Evolutionary conservation across 352 stramenopile species (phyloP), one percentile per base, ranked within the genome.

Genomic region (Phytophthora capsici): DNA sequence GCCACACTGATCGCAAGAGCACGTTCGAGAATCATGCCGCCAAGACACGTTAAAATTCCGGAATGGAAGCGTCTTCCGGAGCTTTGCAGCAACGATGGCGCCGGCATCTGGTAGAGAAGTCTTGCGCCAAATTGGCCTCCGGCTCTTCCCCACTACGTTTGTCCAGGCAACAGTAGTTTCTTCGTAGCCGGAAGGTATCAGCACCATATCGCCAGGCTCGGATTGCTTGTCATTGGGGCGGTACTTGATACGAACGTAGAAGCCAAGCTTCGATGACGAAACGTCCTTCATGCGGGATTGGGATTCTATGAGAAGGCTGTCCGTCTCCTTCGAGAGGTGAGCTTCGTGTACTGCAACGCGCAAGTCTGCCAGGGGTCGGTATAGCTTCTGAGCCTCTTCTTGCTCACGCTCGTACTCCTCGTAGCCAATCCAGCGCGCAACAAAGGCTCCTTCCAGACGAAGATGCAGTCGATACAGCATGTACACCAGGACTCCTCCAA

Each of bases 41-140:
- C 87, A 95, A 23, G 85, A 93, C 7, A 93, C 69, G 45, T 86
- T 90, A 48, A 89, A 91, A 59, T 95, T 95, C 7, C 79, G 69
- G 37, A 93, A 91, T 7, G 85, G 76, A 25, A 82, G 79, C 12
- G 78, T 73, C 66, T 93, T 93, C 3, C 73, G 70, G 17, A 81
- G 69, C 49, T 91, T 91, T 34, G 77, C 43, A 51, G 62, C 46
- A 38, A 61, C 62, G n/a, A 82, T 48, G 8, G 66, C 23, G 3
- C 46, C 53, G 17, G 66, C 38, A 6, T 68, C 64, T 10, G 52
- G 30, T 4, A 71, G 30, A 28, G 69, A 69, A 26, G 63, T 81
- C n/a, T 75, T 77, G 56, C 80, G 65, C 80, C 84, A 93, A 5
- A 72, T 65, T 41, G 82, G 80, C 4, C 70, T 68, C 34, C 58